Percentiles rank a stretch among this genome's conserved stretches.
Conservation (phyloP, 2,329 filamentous ascomycete species). For the Chaetoscypha palmicola region DNA sequence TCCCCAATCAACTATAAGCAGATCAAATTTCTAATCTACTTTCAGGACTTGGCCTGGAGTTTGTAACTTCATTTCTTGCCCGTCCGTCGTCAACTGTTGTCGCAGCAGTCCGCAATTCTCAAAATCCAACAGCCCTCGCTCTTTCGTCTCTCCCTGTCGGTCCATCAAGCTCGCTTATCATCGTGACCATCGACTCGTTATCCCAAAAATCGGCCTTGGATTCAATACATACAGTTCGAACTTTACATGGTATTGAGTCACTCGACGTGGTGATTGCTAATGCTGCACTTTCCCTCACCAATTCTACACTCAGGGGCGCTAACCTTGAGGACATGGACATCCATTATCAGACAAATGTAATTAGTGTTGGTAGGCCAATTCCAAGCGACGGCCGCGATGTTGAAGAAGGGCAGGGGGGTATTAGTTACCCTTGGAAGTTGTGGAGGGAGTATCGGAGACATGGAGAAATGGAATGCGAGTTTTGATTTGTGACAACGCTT, state of each 20-base stretch:
- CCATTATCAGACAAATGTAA: slow-evolving; percentile 37
- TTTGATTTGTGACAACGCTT: not conserved
- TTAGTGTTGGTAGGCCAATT: slow-evolving; percentile 37
- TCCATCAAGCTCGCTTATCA: slow-evolving; percentile 31
- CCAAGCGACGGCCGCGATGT: slow-evolving; percentile 36
- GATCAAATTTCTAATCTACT: not conserved
- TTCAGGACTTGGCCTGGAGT: slow-evolving; percentile 25
- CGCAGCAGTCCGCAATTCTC: slow-evolving; percentile 31
- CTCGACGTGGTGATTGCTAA: slow-evolving; percentile 48
- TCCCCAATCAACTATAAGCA: not conserved
- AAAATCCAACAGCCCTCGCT: slow-evolving; percentile 20
- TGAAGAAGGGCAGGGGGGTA: slow-evolving; percentile 31
- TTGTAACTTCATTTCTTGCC: slow-evolving; percentile 30
- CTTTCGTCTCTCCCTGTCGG: slow-evolving; percentile 22
- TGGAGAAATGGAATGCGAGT: not conserved
- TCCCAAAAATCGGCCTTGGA: slow-evolving; percentile 30
- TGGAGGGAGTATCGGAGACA: not conserved
- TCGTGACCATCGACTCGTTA: slow-evolving; percentile 38
- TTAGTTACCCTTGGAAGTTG: slow-evolving; percentile 31
- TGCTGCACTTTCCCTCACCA: slow-evolving; percentile 36
- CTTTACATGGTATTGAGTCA: slow-evolving; percentile 32
- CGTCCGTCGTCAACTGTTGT: slow-evolving; percentile 34
- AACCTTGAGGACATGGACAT: slow-evolving; percentile 32
- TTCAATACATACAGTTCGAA: slow-evolving; percentile 31
- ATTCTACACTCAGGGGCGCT: slow-evolving; percentile 26